Base-by-base conservation (phyloP, 352 stramenopile genomes). In the Phytophthora fragariae region DNA sequence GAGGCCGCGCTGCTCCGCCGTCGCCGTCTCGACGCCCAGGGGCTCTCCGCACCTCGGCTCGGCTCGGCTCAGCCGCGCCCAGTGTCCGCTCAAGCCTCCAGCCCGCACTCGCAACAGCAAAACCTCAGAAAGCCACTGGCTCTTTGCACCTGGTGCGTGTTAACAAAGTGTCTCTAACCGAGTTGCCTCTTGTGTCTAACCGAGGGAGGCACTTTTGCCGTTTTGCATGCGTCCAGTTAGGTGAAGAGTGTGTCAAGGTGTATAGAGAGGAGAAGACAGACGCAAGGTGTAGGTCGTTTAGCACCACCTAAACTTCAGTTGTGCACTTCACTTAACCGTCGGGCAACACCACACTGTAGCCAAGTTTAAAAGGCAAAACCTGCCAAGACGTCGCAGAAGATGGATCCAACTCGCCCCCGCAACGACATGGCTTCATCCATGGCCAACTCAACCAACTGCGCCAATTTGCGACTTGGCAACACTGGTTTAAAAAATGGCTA, bases 381-480 rank as follows among this genome's bases (percentile, higher is more conserved):
- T 54, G 47, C 47, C 47, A 31, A 54, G 47, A 54, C 19, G 47
- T 9, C 15, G 15, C 15, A 54, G 29, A 31, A 8, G 29, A 31
- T 31, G 29, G 29, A 31, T 31, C 29, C 27, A 31, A 31, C 57
- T 1, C 70, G 54, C 14, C 72, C 63, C 12, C 66, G 41, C 1
- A 44, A 65, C 57, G 67, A 58, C 21, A 46, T 62, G n/a, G 57
- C 72, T 49, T 63, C 44, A 1, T 68, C 52, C 21, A 60, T 78
- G 56, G 72, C 50, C 35, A 76, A 73, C 27, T 75, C 72, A 33
- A 65, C 64, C 3, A 71, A 65, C 29, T 79, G 72, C 58, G 61
- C 67, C 1, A 79, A 75, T 19, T 31, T 79, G n/a, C 47, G 68
- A 65, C 66, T 75, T 78, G 66, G 72, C 39, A 63, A 72, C 61